Conservation (phyloP, 495 filamentous ascomycete genomes). For the Podospora pseudoanserina region DNA sequence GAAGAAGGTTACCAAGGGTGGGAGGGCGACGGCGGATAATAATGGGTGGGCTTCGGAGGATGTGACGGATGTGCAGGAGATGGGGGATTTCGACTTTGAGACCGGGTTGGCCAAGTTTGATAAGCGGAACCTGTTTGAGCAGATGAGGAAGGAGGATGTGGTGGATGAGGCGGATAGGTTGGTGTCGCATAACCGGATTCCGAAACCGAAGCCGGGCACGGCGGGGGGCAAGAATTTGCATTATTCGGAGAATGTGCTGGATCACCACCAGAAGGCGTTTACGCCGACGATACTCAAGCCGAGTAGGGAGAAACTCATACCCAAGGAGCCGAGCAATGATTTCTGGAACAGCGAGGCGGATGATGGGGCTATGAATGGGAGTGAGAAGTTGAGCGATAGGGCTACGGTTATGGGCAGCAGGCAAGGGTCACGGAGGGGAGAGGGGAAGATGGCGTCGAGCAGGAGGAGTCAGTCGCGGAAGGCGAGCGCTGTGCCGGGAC, state of each 20-base stretch:
- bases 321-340: conserved; percentile 41
- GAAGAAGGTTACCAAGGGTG: conserved; percentile 50
- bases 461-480: conserved; percentile 60
- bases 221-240: conserved; percentile 86
- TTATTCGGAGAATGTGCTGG: conserved; percentile 87
- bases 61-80: conserved; percentile 92
- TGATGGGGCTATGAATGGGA: conserved; percentile 50
- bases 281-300: conserved; percentile 31
- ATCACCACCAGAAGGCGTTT: conserved; percentile 37
- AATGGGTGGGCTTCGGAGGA: conserved; percentile 97
- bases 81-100: conserved; percentile 90
- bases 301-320: conserved; percentile 46
- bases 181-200: conserved; percentile 80
- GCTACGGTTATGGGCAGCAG: conserved; percentile 43
- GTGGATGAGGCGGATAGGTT: conserved; percentile 85
- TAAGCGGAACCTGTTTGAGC: conserved; percentile 81
- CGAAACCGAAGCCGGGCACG: conserved; percentile 67
- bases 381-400: conserved; percentile 45
- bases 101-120: conserved; percentile 88
- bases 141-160: conserved; percentile 80
- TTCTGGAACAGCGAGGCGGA: conserved; percentile 70
- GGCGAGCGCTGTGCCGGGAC: conserved; percentile 43
- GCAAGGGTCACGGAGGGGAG: conserved; percentile 47
- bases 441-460: conserved; percentile 42
- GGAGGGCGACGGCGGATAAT: conserved; percentile 57